Evolutionary conservation across 768 basidiomycete genomes (phyloP), one percentile per base, ranked within the genome.

Genomic region (Hypholoma sublateritium): DNA sequence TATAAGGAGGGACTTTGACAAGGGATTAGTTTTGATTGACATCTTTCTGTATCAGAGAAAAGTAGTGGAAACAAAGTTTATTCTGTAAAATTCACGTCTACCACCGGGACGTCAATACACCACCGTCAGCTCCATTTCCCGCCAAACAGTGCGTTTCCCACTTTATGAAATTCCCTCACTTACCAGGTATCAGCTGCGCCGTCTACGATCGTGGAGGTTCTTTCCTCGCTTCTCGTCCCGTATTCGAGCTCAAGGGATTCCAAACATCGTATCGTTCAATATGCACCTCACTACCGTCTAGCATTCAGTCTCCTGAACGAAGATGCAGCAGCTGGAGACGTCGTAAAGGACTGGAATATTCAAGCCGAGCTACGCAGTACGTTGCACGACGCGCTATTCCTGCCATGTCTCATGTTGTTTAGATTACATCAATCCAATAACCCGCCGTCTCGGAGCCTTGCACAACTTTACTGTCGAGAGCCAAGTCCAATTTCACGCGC

Each of bases 391-490:
- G 28, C 22, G 25, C 13, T 24, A 16, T 22, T 9, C 17, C 39
- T 22, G n/a, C 24, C 32, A 22, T 41, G 50, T 19, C 25, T 41
- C 13, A 34, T 36, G 24, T 51, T 52, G 22, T 50, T 13, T 65
- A 98, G 95, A 75, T 25, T 83, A 90, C 68, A 72, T 98, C 22
- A 69, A 74, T 8, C 92, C 94, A 0, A 75, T 89, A 8, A 69
- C 92, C 9, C 67, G 77, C 13, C 74, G 80, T 32, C 75, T 98
- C 4, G 74, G 75, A 2, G 69, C 77, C 14, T 71, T 98, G 16
- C 93, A 98, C 76, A 93, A 95, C 66, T 93, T 95, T 67, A 95
- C 90, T 2, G 80, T 98, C 43, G 95, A 98, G 75, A 96, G 93
- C 57, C 96, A 98, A 74, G 83, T 97, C 0, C 93, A 95, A 64